Percentiles rank a stretch among this genome's conserved stretches.
phyloP scores from a whole-genome alignment of 139 green algal species.

The Picochlorum costavermella region DNA sequence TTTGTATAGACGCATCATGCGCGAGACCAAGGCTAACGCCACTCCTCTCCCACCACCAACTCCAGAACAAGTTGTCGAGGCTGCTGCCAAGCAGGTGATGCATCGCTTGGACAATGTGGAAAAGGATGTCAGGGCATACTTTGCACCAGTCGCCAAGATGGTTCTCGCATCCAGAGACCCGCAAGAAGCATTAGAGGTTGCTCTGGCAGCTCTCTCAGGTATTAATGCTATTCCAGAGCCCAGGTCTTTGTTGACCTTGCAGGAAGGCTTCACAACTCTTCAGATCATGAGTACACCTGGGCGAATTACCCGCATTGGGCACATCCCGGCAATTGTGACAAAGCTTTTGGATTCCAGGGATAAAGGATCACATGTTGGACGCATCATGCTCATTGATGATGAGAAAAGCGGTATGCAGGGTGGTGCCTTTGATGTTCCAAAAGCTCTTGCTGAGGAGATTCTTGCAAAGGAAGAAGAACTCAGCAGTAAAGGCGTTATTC shows the following conservation, averaged over 20 bases:
- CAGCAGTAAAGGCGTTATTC: conserved; percentile 24
- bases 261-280: conserved; percentile 63
- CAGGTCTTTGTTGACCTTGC: conserved; percentile 58
- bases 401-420: conserved; percentile 25
- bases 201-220: conserved; percentile 80
- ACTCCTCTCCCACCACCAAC: conserved; percentile 38
- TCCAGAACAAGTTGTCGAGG: conserved; percentile 49
- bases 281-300: conserved; percentile 36
- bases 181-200: conserved; percentile 33
- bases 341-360: conserved; percentile 21
- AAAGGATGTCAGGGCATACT: conserved; percentile 66
- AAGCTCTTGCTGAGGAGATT: conserved; percentile 36
- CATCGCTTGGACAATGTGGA: conserved; percentile 65
- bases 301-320: conserved; percentile 32
- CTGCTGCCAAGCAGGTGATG: conserved; percentile 50
- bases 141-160: conserved; percentile 62
- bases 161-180: conserved; percentile 57
- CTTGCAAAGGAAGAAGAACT: conserved; percentile 33
- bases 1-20: conserved; percentile 55
- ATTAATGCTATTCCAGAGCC: conserved; percentile 67
- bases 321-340: conserved; percentile 43
- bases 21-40: conserved; percentile 39
- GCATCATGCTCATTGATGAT: conserved; percentile 45
- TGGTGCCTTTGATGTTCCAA: conserved; percentile 76
- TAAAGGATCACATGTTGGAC: conserved; percentile 31